Conservation (phyloP, 345 rosid genomes). For the Erodium maritimum region DNA sequence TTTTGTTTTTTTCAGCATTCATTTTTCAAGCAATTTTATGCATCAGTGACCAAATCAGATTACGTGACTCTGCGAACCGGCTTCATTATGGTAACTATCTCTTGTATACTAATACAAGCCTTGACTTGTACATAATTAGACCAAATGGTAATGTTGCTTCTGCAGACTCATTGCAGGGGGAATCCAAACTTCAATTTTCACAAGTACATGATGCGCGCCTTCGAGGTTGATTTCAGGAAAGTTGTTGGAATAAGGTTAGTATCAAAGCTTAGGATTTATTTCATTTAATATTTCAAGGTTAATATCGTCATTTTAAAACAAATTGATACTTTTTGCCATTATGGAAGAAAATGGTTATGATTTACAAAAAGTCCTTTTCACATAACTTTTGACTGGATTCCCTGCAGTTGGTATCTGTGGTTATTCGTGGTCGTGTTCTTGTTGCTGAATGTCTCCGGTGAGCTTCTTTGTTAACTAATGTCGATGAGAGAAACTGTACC, state of each 20-base stretch:
- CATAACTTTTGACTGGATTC: no score
- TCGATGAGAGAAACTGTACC: not conserved
- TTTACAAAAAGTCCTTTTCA: no score
- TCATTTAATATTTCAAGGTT: no score
- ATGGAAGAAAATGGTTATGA: no score
- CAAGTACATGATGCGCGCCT: slow-evolving; percentile 69
- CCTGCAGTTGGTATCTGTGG: slow-evolving; percentile 93
- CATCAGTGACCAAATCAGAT: slow-evolving; percentile 64
- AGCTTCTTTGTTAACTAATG: slow-evolving; percentile 8
- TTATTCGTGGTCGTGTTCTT: slow-evolving; percentile 62
- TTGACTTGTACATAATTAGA: no score
- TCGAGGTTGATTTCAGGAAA: slow-evolving; percentile 88
- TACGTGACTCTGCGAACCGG: slow-evolving; percentile 68
- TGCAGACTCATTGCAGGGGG: slow-evolving; percentile 64
- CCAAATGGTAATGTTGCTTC: not conserved
- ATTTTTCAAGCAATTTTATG: slow-evolving; percentile 79
- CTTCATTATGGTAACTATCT: slow-evolving; percentile 52
- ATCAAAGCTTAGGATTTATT: no score
- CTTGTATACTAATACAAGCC: no score
- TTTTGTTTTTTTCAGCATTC: slow-evolving; percentile 52
- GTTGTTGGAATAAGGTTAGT: slow-evolving; percentile 84
- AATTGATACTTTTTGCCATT: no score
- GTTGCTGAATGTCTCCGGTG: slow-evolving; percentile 57
- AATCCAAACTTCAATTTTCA: slow-evolving; percentile 78
- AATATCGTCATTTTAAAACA: no score